Evolutionary conservation across 2,329 filamentous ascomycete genomes (phyloP), one percentile per base, ranked within the genome.

Genomic region (Fusarium nodosum): DNA sequence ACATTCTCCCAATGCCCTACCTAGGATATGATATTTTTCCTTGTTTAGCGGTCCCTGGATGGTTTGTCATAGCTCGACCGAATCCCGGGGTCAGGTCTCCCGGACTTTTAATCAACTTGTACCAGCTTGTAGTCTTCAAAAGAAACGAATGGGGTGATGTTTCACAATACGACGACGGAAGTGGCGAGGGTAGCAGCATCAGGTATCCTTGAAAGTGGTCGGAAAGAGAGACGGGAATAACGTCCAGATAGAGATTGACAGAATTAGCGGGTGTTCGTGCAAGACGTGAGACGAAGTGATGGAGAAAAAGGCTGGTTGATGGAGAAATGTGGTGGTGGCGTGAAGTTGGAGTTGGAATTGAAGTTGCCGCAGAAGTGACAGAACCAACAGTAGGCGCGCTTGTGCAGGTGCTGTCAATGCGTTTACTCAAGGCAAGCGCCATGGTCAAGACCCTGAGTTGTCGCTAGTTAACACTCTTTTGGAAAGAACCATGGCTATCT

Each of bases 391-490:
- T 48, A 61, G 46, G 56, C 60, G 60, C 60, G 51, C 58, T 56
- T 55, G 38, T 36, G 67, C 67, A 71, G 58, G 67, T 67, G 67
- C 56, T 62, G 16, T 28, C 22, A 20, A 36, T 33, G 51, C 41
- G 53, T 42, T 45, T 60, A 68, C 38, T 36, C n/a, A 57, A 54
- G 52, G 64, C 64, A 71, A 70, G 68, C 48, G 57, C 53, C 36
- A 55, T 57, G 51, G 26, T 69, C 22, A 39, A 51, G 48, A 51
- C 48, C 48, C 48, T 51, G 55, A 71, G 59, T 15, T 46, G 56
- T 54, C 38, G 31, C 63, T 28, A 34, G 24, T 60, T 44, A n/a
- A 45, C 15, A 44, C 50, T 46, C 18, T 52, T 47, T 45, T 16
- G 41, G 53, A 63, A 57, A 57, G 52, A 56, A 41, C 31, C 36